Evolutionary conservation across 306 rosid species (phyloP).

Genomic region (Begonia loranthoides): DNA sequence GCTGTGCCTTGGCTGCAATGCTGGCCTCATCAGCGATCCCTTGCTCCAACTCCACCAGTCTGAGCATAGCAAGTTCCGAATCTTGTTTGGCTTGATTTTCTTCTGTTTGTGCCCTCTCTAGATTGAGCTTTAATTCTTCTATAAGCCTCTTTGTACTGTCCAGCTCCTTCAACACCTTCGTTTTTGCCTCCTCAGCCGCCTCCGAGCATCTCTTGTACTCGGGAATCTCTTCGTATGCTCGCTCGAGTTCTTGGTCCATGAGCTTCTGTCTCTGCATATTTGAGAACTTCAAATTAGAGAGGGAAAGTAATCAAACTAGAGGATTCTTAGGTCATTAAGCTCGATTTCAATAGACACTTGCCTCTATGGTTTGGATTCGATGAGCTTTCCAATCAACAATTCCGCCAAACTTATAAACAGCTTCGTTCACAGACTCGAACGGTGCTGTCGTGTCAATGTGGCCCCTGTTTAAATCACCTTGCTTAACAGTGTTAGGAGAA

Average conservation of each 20-base stretch:
- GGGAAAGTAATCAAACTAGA: not conserved
- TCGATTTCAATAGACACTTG: constrained; percentile 9
- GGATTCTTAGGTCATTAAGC: too few relatives aligned
- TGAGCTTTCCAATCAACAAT: constrained; percentile 99
- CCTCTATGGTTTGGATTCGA: constrained; percentile 81
- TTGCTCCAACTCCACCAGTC: constrained; percentile 96
- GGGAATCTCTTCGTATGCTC: constrained; percentile 59
- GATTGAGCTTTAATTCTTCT: constrained; percentile 73
- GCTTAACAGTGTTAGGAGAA: constrained; percentile 24
- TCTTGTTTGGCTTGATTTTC: constrained; percentile 91
- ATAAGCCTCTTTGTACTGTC: constrained; percentile 66
- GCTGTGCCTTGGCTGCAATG: constrained; percentile 92
- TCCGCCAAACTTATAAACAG: constrained; percentile 96
- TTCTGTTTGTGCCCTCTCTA: constrained; percentile 86
- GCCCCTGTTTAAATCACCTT: constrained; percentile 32
- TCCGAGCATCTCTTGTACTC: constrained; percentile 42
- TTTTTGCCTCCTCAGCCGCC: constrained; percentile 37
- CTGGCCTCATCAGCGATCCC: constrained; percentile 80
- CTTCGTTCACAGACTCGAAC: constrained; percentile 88
- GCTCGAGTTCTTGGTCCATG: constrained; percentile 77
- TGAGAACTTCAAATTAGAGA: not conserved
- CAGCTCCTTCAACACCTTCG: constrained; percentile 49
- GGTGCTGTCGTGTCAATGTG: constrained; percentile 74
- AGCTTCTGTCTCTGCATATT: constrained; percentile 48
- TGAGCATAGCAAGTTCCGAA: constrained; percentile 87